Evolutionary conservation across 768 basidiomycete species (phyloP).

Genomic region (Mycena rosella): DNA sequence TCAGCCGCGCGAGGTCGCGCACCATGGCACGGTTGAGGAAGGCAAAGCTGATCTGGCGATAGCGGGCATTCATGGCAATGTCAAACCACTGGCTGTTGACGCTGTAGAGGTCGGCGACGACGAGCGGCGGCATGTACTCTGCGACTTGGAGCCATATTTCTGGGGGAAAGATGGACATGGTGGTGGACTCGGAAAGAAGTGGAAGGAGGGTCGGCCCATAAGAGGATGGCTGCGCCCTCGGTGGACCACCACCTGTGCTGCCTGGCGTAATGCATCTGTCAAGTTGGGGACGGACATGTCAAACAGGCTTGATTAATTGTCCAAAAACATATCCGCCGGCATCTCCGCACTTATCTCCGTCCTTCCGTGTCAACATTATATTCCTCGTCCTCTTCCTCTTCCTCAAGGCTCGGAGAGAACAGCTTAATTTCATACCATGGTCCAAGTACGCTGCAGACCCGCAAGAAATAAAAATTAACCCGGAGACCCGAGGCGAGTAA

Average conservation of each 20-base stretch:
- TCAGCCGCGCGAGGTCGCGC: slow-evolving; percentile 36
- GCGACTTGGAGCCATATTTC: slow-evolving; percentile 55
- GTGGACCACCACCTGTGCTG: background rate
- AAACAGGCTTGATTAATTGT: slow-evolving; percentile 24
- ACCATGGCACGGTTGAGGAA: slow-evolving; percentile 61
- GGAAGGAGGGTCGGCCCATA: slow-evolving; percentile 26
- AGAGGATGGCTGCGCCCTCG: slow-evolving; percentile 1
- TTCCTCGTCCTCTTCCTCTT: too few relatives aligned
- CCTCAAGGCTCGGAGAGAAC: too few relatives aligned
- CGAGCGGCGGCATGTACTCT: slow-evolving; percentile 48
- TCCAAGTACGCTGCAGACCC: too few relatives aligned
- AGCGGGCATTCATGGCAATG: slow-evolving; percentile 58
- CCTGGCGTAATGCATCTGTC: slow-evolving; percentile 24
- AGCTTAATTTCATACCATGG: too few relatives aligned
- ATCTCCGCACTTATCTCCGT: background rate
- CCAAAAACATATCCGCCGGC: background rate
- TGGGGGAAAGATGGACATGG: slow-evolving; percentile 42
- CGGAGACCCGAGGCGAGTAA: background rate
- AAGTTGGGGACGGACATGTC: slow-evolving; percentile 16
- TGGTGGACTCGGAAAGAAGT: slow-evolving; percentile 8
- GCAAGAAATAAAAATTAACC: too few relatives aligned
- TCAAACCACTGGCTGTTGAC: slow-evolving; percentile 53
- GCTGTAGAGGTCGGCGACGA: slow-evolving; percentile 49
- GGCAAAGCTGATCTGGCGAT: slow-evolving; percentile 63
- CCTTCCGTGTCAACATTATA: too few relatives aligned